Evolutionary conservation across 1,284 basidiomycete species (phyloP).

Genomic region (Melampsora americana): DNA sequence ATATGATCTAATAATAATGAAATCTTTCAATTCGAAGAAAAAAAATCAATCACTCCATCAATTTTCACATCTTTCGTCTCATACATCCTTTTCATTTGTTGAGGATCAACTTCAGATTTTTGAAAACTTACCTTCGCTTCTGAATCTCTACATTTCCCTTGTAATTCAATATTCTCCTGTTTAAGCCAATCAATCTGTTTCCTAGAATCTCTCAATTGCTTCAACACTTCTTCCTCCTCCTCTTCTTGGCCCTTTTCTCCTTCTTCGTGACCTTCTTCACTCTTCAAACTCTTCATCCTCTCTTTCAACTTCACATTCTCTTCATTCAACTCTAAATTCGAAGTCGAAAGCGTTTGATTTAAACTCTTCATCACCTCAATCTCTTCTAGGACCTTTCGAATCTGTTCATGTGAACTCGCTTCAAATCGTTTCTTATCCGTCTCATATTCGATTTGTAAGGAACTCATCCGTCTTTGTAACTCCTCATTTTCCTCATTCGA

Average conservation of each 20-base stretch:
- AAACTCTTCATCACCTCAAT: background rate
- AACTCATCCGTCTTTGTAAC: conserved; percentile 16
- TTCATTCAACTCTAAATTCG: background rate
- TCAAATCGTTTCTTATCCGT: background rate
- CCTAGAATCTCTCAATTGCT: conserved; percentile 37
- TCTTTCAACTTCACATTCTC: conserved; percentile 16
- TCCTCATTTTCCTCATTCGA: conserved; percentile 29
- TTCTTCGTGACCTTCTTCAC: background rate
- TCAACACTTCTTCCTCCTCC: background rate
- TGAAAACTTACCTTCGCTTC: conserved; percentile 44
- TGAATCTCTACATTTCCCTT: conserved; percentile 48
- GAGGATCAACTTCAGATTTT: background rate
- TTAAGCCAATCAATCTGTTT: conserved; percentile 51
- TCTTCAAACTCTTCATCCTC: background rate
- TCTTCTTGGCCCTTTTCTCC: background rate
- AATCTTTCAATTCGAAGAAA: conserved; percentile 24
- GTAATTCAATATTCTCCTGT: conserved; percentile 49
- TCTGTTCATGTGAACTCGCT: background rate
- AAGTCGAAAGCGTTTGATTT: conserved; percentile 1
- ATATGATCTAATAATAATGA: conserved; percentile 38
- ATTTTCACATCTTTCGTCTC: background rate
- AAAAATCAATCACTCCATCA: too few relatives aligned
- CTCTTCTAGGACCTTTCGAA: background rate
- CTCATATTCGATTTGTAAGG: conserved; percentile 22
- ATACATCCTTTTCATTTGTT: background rate